These are phyloP conservation scores for Rhypophila decipiens DNA, from an alignment of 495 filamentous ascomycete species.

Conservation along the genomic window DNA sequence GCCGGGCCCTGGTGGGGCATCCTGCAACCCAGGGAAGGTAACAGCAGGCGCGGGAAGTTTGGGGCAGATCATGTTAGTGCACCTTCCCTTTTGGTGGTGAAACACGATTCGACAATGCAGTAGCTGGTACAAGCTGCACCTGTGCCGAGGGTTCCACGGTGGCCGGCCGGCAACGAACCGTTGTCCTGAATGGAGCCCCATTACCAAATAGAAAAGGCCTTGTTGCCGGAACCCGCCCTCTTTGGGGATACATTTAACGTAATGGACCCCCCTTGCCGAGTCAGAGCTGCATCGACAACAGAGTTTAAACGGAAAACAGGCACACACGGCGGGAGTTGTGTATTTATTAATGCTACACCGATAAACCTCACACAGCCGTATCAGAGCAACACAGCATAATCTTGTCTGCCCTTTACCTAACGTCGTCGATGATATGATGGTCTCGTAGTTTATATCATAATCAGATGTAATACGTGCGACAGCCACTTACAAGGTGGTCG, in stretches of 20 bases:
- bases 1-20: conserved; percentile 1
- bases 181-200: conserved; percentile 19
- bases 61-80: too few relatives aligned
- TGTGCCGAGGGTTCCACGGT: neutral
- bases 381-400: too few relatives aligned
- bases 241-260: conserved; percentile 45
- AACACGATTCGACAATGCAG: neutral
- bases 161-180: neutral
- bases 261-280: conserved; percentile 40
- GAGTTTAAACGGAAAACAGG: neutral
- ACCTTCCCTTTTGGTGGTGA: too few relatives aligned
- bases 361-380: too few relatives aligned
- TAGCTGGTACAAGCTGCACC: neutral
- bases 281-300: conserved; percentile 11
- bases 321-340: too few relatives aligned
- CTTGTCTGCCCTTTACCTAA: too few relatives aligned
- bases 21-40: neutral
- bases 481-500: too few relatives aligned
- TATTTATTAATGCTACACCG: too few relatives aligned
- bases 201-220: conserved; percentile 46
- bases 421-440: too few relatives aligned
- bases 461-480: too few relatives aligned
- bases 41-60: too few relatives aligned
- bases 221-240: conserved; percentile 23
- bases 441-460: too few relatives aligned